Conservation (phyloP, 1,139 yeast species). For the Lodderomyces oxycetoniae region DNA sequence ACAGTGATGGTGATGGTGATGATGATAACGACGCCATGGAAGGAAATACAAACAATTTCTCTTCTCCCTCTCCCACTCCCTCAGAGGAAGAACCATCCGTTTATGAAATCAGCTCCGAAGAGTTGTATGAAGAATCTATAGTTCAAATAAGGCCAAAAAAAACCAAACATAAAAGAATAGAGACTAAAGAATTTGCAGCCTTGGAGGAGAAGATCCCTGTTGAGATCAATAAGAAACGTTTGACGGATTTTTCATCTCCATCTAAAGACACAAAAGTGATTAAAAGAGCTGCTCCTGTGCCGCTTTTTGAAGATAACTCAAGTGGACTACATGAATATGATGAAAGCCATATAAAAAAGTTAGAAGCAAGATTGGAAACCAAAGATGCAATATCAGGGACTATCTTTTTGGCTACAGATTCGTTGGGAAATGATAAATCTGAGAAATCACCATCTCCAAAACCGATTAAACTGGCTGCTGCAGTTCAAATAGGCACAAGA, state of each 20-base stretch:
- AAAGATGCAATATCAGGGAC: conserved; percentile 5
- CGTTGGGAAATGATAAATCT: background rate
- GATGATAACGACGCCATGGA: background rate
- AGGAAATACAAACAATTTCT: background rate
- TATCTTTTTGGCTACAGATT: too few species aligned
- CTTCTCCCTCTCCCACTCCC: background rate
- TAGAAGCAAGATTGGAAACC: conserved; percentile 10
- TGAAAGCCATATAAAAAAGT: conserved; percentile 10
- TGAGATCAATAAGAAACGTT: background rate
- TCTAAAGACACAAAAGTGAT: conserved; percentile 7
- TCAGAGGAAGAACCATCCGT: too few species aligned
- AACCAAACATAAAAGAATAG: background rate
- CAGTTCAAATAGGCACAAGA: too few species aligned
- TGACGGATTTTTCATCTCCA: conserved; percentile 2
- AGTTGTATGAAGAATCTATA: too few species aligned
- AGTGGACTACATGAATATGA: conserved; percentile 9
- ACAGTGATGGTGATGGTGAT: too few species aligned
- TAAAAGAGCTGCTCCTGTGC: conserved; percentile 3
- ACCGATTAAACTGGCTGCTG: conserved; percentile 4
- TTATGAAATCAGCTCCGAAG: too few species aligned
- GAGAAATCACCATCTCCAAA: conserved; percentile 11
- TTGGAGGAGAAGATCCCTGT: too few species aligned
- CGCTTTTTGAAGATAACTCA: conserved; percentile 8
- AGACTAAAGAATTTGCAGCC: background rate
- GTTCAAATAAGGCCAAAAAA: background rate